Evolutionary conservation across 1,284 basidiomycete genomes (phyloP), one percentile per base, ranked within the genome.

Genomic region (Trametes hirsuta): DNA sequence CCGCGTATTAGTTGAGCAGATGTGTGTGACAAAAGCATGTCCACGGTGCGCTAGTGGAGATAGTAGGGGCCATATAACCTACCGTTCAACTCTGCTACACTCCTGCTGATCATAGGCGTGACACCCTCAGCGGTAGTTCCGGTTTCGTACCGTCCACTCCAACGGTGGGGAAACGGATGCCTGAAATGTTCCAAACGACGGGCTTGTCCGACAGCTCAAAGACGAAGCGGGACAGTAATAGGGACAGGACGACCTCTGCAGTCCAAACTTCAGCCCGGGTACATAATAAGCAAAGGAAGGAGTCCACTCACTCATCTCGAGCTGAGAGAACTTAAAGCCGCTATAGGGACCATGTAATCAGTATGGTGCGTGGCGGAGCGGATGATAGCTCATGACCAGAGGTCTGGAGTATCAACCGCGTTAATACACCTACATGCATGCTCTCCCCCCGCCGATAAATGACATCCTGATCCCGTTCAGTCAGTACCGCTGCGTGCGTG

Each of bases 251-350:
- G 46, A 66, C 64, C 60, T 67, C 66, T 67, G 51, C 30, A 21
- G 37, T 6, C 14, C 4, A n/a, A n/a, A 6, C 36, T 45, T 50
- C 5, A 50, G 48, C 22, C 4, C 14, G 47, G 39, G 49, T 2
- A 2, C 6, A 14, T 36, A 15, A n/a, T 6, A 21, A 2, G 18
- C 2, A 2, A 18, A 21, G 30, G 18, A 21, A 51, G 6, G 15
- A 36, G 18, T 9, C 51, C 36, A 68, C 71, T 69, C 21, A 65
- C 64, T 65, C 71, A 73, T 73, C 53, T 73, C 72, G 25, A 73
- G 64, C 46, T 72, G 67, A 8, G 72, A 69, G 55, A 72, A 72
- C 55, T 69, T 72, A 63, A 72, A 72, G n/a, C 71, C 71, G 48
- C 71, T 72, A 30, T 6, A 34, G 6, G 47, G 2, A 11, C 2